Percentiles rank a stretch among this genome's conserved stretches.
These are phyloP conservation scores for Rosa chinensis DNA, from an alignment of 306 rosid genomes.

Conservation along the genomic window DNA sequence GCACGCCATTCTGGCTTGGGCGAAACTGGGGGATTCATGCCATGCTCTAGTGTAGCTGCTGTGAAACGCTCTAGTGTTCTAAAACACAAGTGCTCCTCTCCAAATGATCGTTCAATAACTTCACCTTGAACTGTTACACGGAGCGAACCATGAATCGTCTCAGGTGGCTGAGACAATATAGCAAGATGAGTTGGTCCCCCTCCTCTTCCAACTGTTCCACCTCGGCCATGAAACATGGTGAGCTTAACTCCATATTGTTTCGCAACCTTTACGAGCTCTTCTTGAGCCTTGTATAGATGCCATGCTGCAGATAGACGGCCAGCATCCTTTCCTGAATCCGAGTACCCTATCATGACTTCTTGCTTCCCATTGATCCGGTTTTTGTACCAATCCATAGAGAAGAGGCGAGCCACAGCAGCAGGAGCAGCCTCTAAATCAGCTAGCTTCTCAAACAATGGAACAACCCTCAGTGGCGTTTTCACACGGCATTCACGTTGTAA, in stretches of 20 bases:
- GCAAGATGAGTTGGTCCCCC: constrained; percentile 99
- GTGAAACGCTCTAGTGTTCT: constrained; percentile 94
- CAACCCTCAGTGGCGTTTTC: constrained; percentile 78
- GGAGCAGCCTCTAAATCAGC: constrained; percentile 96
- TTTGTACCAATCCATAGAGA: constrained; percentile 96
- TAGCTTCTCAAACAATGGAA: constrained; percentile 92
- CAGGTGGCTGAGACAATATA: constrained; percentile 97
- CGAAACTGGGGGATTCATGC: constrained; percentile 91
- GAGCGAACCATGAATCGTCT: constrained; percentile 87
- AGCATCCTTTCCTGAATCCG: constrained; percentile 98
- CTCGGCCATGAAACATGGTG: constrained; percentile 98
- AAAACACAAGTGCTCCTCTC: constrained; percentile 97
- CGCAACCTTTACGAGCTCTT: constrained; percentile 83
- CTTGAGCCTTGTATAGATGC: constrained; percentile 95
- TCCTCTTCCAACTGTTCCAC: constrained; percentile 99
- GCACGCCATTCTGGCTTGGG: constrained; percentile 98
- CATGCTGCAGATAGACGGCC: constrained; percentile 97
- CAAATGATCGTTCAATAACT: constrained; percentile 95
- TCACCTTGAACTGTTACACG: constrained; percentile 99
- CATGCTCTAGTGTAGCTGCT: constrained; percentile 99
- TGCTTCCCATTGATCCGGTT: constrained; percentile 88
- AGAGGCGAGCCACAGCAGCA: constrained; percentile 79
- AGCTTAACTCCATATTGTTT: constrained; percentile 82
- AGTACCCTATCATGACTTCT: constrained; percentile 99
- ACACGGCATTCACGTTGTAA: constrained; percentile 89